Evolutionary conservation across 192 early-diverging fungal species (phyloP).

Genomic region (Cetraspora pellucida): DNA sequence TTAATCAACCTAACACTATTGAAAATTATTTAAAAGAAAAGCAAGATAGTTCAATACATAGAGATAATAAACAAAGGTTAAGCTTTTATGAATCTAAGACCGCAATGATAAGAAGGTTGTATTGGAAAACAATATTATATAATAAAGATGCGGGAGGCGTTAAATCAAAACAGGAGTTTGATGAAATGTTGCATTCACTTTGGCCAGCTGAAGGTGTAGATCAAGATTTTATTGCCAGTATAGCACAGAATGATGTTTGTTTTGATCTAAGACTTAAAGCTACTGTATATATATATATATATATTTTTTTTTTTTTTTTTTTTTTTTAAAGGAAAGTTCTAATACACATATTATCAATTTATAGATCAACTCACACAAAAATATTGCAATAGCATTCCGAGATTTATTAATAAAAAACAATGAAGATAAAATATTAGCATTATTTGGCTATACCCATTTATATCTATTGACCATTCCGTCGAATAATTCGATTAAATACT

Average conservation of each 20-base stretch:
- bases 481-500: neutral
- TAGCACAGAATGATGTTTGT: conserved; percentile 21
- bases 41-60: neutral
- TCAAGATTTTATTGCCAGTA: neutral
- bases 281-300: neutral
- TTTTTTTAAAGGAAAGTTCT: neutral
- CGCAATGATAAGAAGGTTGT: conserved; percentile 18
- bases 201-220: conserved; percentile 3
- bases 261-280: conserved; percentile 12
- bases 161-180: conserved; percentile 19
- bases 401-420: conserved; percentile 14
- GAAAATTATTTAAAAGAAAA: neutral
- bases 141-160: neutral
- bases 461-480: neutral
- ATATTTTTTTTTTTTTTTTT: neutral
- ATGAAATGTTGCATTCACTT: conserved; percentile 15
- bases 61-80: conserved; percentile 15
- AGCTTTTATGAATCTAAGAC: neutral
- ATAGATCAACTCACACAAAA: conserved; percentile 2
- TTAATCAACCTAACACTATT: neutral
- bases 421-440: neutral
- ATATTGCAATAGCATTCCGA: neutral
- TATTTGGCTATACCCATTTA: conserved; percentile 19
- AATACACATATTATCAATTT: neutral
- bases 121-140: conserved; percentile 14